A percentile compares a stretch with the other conserved stretches of the same genome.
phyloP scores from a whole-genome alignment of 1,284 basidiomycete species.

The Bondarzewia mesenterica region DNA sequence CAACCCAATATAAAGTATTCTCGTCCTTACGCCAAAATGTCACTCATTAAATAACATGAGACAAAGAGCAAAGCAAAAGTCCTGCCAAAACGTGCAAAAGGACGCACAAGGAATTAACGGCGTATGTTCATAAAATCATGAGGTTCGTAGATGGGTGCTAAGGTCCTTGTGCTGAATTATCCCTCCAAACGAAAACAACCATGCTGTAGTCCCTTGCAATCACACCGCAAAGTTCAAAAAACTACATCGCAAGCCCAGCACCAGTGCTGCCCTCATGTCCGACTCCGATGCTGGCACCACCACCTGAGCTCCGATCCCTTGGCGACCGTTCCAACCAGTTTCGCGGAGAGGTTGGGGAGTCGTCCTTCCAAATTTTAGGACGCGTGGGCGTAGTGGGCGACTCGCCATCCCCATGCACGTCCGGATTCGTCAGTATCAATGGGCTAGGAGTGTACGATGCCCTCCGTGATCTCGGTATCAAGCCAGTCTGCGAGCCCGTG shows the following conservation, averaged over 20 bases:
- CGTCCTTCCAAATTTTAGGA: background rate
- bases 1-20: too few species aligned
- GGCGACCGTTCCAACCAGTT: slow-evolving; percentile 9
- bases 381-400: slow-evolving; percentile 15
- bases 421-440: slow-evolving; percentile 17
- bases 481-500: background rate
- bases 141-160: too few species aligned
- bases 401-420: slow-evolving; percentile 15
- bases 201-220: too few species aligned
- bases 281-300: background rate
- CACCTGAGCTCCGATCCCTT: background rate
- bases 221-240: too few species aligned
- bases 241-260: background rate
- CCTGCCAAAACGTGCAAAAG: too few species aligned
- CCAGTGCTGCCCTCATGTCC: background rate
- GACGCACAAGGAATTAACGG: too few species aligned
- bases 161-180: too few species aligned
- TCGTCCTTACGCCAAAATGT: too few species aligned
- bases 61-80: too few species aligned
- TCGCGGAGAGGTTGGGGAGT: slow-evolving; percentile 1
- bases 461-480: slow-evolving; percentile 8
- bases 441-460: slow-evolving; percentile 5
- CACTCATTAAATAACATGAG: too few species aligned
- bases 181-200: too few species aligned
- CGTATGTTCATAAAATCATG: too few species aligned